Conservation (phyloP, 2,329 filamentous ascomycete genomes). For the Plectosphaerella sp. region DNA sequence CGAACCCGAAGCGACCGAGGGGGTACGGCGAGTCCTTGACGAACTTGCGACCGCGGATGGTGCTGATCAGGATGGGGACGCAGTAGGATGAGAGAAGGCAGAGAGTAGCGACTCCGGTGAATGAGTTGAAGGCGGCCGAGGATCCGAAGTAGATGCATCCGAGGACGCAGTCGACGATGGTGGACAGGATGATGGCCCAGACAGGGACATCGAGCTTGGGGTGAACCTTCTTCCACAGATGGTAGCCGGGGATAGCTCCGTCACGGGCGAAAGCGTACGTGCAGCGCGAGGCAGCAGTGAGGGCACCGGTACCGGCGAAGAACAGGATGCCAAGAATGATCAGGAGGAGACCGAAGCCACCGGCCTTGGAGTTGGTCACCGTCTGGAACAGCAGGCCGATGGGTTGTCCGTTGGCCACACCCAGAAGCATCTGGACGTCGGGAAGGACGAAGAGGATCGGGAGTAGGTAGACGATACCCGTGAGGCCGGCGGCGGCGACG, state of each 20-base stretch:
- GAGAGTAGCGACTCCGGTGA: conserved; percentile 76
- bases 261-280: conserved; percentile 74
- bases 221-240: conserved; percentile 63
- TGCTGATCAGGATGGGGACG: conserved; percentile 67
- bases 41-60: conserved; percentile 61
- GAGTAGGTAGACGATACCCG: conserved; percentile 64
- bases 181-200: conserved; percentile 64
- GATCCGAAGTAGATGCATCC: conserved; percentile 79
- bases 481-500: conserved; percentile 61
- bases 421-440: conserved; percentile 57
- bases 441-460: conserved; percentile 74
- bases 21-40: conserved; percentile 64
- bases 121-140: conserved; percentile 71
- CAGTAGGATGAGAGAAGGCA: conserved; percentile 73
- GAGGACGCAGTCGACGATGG: conserved; percentile 63
- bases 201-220: conserved; percentile 64
- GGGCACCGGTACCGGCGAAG: conserved; percentile 70
- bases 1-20: conserved; percentile 63
- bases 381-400: conserved; percentile 73
- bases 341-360: conserved; percentile 72
- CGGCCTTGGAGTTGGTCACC: conserved; percentile 66
- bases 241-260: conserved; percentile 67
- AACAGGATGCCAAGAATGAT: conserved; percentile 72
- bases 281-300: conserved; percentile 70
- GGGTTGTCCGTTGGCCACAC: conserved; percentile 67